These are phyloP conservation scores for Carpinus fangiana DNA, from an alignment of 306 rosid species.

Conservation along the genomic window DNA sequence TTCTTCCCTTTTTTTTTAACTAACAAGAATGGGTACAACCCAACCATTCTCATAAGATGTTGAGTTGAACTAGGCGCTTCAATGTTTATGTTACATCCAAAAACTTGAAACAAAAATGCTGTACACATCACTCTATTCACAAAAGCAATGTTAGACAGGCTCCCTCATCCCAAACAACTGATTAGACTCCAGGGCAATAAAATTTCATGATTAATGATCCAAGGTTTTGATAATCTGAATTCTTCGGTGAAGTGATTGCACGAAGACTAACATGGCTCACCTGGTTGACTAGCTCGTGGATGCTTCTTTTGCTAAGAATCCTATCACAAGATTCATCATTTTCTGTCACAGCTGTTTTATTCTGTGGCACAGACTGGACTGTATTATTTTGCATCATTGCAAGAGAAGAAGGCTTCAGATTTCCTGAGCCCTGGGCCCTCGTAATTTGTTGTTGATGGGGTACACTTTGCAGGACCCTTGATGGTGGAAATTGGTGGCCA, in stretches of 20 bases:
- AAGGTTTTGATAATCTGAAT: not conserved
- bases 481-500: conserved; percentile 57
- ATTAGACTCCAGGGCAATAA: not conserved
- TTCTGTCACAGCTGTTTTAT: conserved; percentile 49
- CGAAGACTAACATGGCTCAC: conserved; percentile 34
- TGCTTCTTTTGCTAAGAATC: conserved; percentile 90
- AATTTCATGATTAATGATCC: not conserved
- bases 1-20: too few relatives aligned
- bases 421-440: conserved; percentile 59
- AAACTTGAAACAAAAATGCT: not conserved
- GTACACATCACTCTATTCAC: not conserved
- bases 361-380: conserved; percentile 49
- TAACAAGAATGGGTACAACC: too few relatives aligned
- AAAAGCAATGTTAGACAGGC: not conserved
- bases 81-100: not conserved
- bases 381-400: conserved; percentile 51
- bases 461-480: conserved; percentile 58
- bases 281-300: conserved; percentile 84
- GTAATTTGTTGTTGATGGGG: conserved; percentile 73
- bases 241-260: not conserved
- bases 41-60: not conserved
- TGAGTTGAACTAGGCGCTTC: not conserved
- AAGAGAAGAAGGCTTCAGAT: conserved; percentile 61
- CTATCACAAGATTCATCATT: conserved; percentile 68
- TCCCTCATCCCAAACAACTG: not conserved